phyloP scores from a whole-genome alignment of 768 basidiomycete species.

The Asterophora parasitica region DNA sequence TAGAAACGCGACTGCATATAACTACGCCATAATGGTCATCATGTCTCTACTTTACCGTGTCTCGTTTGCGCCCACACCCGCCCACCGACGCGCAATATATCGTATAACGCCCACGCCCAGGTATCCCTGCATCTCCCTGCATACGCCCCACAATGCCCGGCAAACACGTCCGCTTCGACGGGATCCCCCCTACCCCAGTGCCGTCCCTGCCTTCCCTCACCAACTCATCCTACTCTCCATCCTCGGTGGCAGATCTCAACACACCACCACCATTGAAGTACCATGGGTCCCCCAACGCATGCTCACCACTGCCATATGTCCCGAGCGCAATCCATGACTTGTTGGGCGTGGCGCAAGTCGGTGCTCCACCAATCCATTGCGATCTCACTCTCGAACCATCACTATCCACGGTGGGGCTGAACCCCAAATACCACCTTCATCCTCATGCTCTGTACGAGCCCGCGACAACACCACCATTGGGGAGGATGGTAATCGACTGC shows the following conservation, averaged over 20 bases:
- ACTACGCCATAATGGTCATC: not conserved
- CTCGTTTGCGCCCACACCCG: constrained; percentile 2
- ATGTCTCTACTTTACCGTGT: constrained; percentile 1
- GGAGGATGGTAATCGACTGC: constrained; percentile 28
- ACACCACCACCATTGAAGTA: constrained; percentile 16
- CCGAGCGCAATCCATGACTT: constrained; percentile 10
- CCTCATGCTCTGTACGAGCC: constrained; percentile 22
- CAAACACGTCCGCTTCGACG: constrained; percentile 24
- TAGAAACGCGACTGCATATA: constrained; percentile 8
- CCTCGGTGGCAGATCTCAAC: constrained; percentile 14
- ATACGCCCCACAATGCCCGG: constrained; percentile 25
- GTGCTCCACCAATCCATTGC: constrained; percentile 6
- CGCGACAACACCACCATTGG: constrained; percentile 30
- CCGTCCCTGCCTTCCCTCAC: constrained; percentile 8
- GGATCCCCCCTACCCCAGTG: constrained; percentile 15
- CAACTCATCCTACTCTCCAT: constrained; percentile 14
- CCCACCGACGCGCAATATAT: not conserved
- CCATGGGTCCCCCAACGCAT: constrained; percentile 12
- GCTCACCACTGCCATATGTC: constrained; percentile 15
- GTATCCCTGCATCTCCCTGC: too few relatives aligned
- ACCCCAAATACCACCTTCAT: constrained; percentile 18
- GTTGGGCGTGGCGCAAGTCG: constrained; percentile 5
- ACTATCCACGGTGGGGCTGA: constrained; percentile 4
- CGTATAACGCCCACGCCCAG: constrained; percentile 1
- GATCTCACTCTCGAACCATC: constrained; percentile 13